Percentiles rank a stretch among this genome's conserved stretches.
Conservation (phyloP, 1,284 basidiomycete species). For the Sparassis latifolia region DNA sequence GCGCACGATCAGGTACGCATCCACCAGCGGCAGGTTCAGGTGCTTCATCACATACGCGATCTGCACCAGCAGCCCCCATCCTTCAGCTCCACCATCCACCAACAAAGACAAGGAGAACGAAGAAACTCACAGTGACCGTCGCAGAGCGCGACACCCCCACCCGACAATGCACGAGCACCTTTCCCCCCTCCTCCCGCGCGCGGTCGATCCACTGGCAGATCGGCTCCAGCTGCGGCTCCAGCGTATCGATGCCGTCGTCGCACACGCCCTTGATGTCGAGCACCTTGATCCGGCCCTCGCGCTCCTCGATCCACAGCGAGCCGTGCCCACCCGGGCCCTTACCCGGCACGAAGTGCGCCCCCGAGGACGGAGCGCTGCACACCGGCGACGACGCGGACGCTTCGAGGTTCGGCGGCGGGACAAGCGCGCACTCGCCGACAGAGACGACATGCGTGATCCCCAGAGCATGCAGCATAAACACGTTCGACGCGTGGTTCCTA, state of each 20-base stretch:
- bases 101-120: conserved; percentile 4
- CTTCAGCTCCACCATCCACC: background rate
- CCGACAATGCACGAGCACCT: conserved; percentile 92
- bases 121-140: conserved; percentile 71
- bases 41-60: conserved; percentile 98
- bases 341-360: conserved; percentile 35
- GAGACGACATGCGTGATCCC: conserved; percentile 97
- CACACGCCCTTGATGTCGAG: conserved; percentile 86
- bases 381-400: conserved; percentile 7
- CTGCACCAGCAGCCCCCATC: conserved; percentile 23
- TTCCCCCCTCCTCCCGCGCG: conserved; percentile 77
- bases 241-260: conserved; percentile 94
- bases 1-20: conserved; percentile 88
- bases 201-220: conserved; percentile 93
- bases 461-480: conserved; percentile 92
- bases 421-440: conserved; percentile 88
- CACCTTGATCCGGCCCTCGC: conserved; percentile 83
- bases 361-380: conserved; percentile 15
- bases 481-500: conserved; percentile 91
- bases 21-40: conserved; percentile 80
- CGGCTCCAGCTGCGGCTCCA: conserved; percentile 81
- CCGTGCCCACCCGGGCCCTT: conserved; percentile 51
- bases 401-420: conserved; percentile 49
- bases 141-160: conserved; percentile 93
- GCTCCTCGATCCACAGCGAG: conserved; percentile 82